Base-by-base conservation (phyloP, 1,139 yeast genomes). In the Arxiozyma slooffiae region DNA sequence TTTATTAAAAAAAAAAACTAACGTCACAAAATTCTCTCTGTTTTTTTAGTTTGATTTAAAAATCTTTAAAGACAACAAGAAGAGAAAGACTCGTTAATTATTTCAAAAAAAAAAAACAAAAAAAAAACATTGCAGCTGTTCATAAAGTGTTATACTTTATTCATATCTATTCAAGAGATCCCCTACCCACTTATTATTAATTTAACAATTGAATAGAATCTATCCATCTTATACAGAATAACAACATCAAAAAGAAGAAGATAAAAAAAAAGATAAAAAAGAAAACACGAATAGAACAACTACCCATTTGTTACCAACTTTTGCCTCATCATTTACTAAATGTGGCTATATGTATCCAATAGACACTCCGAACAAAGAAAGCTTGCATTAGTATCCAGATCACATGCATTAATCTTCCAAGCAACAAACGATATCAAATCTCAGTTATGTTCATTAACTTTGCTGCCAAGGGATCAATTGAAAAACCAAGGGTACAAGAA, bases 401-500 rank as follows among this genome's bases (percentile, higher is more conserved):
- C 60, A 4, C 60, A 53, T 55, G 66, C 67, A 3, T 50, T 65
- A 41, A 53, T 62, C 9, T 56, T 65, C 38, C 61, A 61, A 46
- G 49, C 61, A 22, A 59, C 57, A 7, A 54, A 53, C 8, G 50
- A 53, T 60, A 34, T n/a, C 14, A 40, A n/a, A 40, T 23, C 44
- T 3, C 36, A 34, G 21, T 50, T 57, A 2, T 65, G 68, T 53
- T 61, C 67, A 7, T 56, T 65, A 46, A 66, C 63, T 47, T 53
- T 65, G 37, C 50, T 63, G n/a, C 64, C 60, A 7, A 62, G 57
- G 45, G 47, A 52, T n/a, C 57, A 59, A 18, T 47, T 65, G 43
- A 54, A 52, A 37, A 49, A 54, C 36, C 58, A 59, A 44, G 55
- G 60, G 16, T 83, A 71, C 63, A 74, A 71, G 54, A 62, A 68